Evolutionary conservation across 768 basidiomycete genomes (phyloP).

Genomic region (Candolleomyces aberdarensis): DNA sequence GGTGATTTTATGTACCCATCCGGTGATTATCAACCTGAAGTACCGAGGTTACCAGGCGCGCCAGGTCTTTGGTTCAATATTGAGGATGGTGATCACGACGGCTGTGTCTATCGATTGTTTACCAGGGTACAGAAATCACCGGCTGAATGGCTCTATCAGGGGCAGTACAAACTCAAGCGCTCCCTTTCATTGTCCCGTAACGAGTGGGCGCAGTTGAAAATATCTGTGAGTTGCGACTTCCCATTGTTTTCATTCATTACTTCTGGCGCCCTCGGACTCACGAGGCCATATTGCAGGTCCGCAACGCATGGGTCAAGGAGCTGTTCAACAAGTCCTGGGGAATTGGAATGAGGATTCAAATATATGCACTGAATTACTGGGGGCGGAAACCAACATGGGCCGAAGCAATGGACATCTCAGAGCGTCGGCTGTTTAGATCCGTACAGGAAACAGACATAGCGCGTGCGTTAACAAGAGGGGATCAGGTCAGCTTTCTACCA

Average conservation of each 20-base stretch:
- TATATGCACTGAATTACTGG: not conserved
- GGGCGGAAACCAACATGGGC: not conserved
- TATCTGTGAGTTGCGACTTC: not conserved
- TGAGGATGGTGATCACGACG: not conserved
- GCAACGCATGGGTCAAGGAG: not conserved
- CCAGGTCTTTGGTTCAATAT: slow-evolving; percentile 19
- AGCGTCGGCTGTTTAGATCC: not conserved
- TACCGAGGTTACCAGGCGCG: slow-evolving; percentile 28
- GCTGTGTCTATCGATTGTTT: not conserved
- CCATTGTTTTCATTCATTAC: not conserved
- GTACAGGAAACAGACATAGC: slow-evolving; percentile 15
- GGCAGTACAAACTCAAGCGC: slow-evolving; percentile 1
- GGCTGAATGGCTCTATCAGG: slow-evolving; percentile 5
- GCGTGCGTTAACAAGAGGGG: slow-evolving; percentile 10
- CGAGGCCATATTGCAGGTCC: not conserved
- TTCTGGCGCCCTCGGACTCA: not conserved
- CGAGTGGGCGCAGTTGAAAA: not conserved
- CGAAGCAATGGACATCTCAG: not conserved
- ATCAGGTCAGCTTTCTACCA: slow-evolving; percentile 11
- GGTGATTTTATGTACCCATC: slow-evolving; percentile 30
- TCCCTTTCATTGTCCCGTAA: not conserved
- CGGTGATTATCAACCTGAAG: slow-evolving; percentile 19
- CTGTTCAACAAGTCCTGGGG: not conserved
- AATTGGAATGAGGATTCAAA: not conserved
- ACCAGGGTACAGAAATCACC: not conserved